Conservation (phyloP, 2,329 filamentous ascomycete species). For the Penicillium sp. region DNA sequence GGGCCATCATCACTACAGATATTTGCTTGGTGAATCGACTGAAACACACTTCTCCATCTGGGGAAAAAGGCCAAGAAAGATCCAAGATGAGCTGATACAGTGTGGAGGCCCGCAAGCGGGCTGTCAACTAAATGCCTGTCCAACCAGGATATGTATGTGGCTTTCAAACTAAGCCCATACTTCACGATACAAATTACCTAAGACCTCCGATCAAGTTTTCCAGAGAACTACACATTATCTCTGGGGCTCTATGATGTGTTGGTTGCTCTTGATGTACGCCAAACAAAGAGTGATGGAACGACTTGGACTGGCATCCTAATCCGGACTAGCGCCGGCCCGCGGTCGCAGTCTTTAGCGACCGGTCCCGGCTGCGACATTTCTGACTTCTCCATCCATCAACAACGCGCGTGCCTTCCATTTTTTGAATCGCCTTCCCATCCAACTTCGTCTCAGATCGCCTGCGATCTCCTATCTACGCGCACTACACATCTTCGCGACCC, state of each 20-base stretch:
- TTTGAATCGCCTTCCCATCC: slow-evolving; percentile 32
- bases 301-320: slow-evolving; percentile 27
- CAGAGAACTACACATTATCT: background rate
- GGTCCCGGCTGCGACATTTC: slow-evolving; percentile 39
- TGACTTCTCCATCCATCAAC: slow-evolving; percentile 47
- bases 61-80: background rate
- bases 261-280: background rate
- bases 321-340: slow-evolving; percentile 36
- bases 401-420: slow-evolving; percentile 36
- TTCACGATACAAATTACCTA: background rate
- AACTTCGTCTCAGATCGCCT: slow-evolving; percentile 25
- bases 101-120: slow-evolving; percentile 7
- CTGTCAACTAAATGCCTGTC: slow-evolving; percentile 1
- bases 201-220: background rate
- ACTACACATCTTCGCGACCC: slow-evolving; percentile 27
- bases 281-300: background rate
- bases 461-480: slow-evolving; percentile 27
- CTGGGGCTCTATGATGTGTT: background rate
- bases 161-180: background rate
- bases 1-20: background rate
- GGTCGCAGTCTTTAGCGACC: slow-evolving; percentile 36
- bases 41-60: background rate
- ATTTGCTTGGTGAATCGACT: background rate
- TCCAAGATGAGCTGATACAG: slow-evolving; percentile 3
- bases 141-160: background rate